These are phyloP conservation scores for Clarireedia homoeocarpa DNA, from an alignment of 2,329 filamentous ascomycete species.

Conservation along the genomic window DNA sequence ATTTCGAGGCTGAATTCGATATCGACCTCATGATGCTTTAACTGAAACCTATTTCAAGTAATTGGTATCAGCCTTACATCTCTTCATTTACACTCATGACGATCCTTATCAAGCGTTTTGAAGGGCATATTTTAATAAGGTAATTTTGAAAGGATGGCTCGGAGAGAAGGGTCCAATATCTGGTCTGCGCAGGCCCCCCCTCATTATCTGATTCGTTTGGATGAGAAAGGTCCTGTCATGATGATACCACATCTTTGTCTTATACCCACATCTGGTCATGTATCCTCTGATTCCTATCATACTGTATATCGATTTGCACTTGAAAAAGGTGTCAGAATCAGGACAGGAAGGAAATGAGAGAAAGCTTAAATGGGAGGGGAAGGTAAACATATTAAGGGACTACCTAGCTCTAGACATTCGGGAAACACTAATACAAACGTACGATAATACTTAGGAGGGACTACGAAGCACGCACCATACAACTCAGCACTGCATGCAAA, in stretches of 20 bases:
- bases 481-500: too few relatives aligned
- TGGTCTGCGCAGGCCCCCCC: background rate
- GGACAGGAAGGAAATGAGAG: background rate
- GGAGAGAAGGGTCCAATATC: background rate
- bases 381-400: background rate
- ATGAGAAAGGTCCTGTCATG: background rate
- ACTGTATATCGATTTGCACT: background rate
- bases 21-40: background rate
- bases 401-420: background rate
- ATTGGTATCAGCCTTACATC: conserved; percentile 3
- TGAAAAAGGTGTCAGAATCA: background rate
- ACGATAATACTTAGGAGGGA: background rate
- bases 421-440: background rate
- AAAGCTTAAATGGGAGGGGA: conserved; percentile 2
- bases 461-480: too few relatives aligned
- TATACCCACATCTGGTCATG: background rate
- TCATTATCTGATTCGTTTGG: conserved; percentile 4
- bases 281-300: background rate
- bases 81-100: background rate
- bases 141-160: background rate
- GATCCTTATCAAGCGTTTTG: conserved; percentile 2
- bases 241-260: background rate
- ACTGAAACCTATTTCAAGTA: conserved; percentile 1
- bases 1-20: conserved; percentile 4
- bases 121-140: background rate